Evolutionary conservation across 75 land plant species (phyloP), one percentile per base, ranked within the genome.

Genomic region (Cryptomeria japonica): DNA sequence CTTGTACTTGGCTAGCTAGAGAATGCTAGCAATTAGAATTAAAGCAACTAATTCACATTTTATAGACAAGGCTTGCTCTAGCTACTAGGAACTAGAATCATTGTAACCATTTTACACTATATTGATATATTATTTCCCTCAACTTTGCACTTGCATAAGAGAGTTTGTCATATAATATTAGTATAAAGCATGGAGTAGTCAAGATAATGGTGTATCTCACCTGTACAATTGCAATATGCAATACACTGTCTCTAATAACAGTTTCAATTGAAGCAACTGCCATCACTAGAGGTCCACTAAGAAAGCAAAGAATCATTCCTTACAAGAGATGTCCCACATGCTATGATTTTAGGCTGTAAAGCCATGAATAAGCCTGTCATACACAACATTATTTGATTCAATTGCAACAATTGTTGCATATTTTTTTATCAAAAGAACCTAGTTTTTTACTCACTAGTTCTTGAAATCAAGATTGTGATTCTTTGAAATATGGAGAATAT

Each of bases 361-460:
- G 95, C 97, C 99, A 97, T 97, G 90, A 96, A 97, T 34, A 97
- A 41, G 31, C 99, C 99, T 97, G 90, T 46, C 42, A 58, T 41
- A 3, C 37, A 89, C 46, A 55, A 64, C n/a, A 32, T 82, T 82
- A 1, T 46, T 16, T 82, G 51, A 82, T n/a, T 82, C 32, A 82
- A 13, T 9, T 44, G 32, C 32, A 80, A 10, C 42, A 22, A 80
- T 28, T 2, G 37, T 80, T 80, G 15, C 83, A 82, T 28, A n/a
- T n/a, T 82, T 12, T 49, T 44, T 82, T 11, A 12, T 39, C 5
- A 82, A 82, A 13, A 82, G 84, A 42, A 80, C 47, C 46, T 11
- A 42, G 49, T 22, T 41, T 19, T 19, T 41, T 42, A 79, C 25
- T 41, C 11, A 37, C 25, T 39, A 16, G 4, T 78, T 37, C 80